A percentile compares a stretch with the other conserved stretches of the same genome.
Evolutionary conservation across 352 stramenopile genomes (phyloP).

Genomic region (Poterioochromonas sp.): DNA sequence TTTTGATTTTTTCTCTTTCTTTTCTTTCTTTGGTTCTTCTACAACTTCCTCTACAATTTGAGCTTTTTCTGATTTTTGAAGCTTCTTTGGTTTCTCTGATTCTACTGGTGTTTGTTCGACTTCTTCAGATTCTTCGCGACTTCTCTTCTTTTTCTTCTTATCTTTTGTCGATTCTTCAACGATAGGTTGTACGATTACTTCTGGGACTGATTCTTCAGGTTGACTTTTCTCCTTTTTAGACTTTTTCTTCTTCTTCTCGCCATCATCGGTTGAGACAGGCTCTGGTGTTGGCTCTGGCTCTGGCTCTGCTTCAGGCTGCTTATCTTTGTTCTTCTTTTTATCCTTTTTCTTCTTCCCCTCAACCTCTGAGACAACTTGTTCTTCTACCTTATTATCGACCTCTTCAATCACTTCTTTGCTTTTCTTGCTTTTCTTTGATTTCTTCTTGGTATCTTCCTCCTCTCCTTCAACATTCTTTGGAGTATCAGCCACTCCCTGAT

Average conservation of each 20-base stretch:
- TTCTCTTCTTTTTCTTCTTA: not conserved
- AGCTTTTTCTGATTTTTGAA: not conserved
- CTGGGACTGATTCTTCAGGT: too few species aligned
- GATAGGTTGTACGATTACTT: too few species aligned
- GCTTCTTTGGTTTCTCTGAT: not conserved
- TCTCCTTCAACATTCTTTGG: not conserved
- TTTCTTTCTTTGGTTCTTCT: not conserved
- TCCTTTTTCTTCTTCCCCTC: conserved; percentile 23
- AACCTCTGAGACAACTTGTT: not conserved
- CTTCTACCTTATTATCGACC: not conserved
- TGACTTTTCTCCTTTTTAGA: not conserved
- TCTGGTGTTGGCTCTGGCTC: not conserved
- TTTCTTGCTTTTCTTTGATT: conserved; percentile 18
- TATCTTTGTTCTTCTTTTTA: conserved; percentile 7
- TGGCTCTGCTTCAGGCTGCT: not conserved
- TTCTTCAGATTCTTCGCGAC: not conserved
- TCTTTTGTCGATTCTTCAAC: not conserved
- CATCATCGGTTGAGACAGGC: not conserved
- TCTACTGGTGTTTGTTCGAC: not conserved
- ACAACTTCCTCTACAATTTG: not conserved
- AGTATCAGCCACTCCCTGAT: too few species aligned
- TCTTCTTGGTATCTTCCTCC: not conserved
- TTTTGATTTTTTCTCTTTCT: not conserved
- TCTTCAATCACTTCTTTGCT: not conserved
- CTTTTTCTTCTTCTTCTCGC: not conserved